Evolutionary conservation across 106 monocot genomes (phyloP).

Genomic region (Agapanthus africanus): DNA sequence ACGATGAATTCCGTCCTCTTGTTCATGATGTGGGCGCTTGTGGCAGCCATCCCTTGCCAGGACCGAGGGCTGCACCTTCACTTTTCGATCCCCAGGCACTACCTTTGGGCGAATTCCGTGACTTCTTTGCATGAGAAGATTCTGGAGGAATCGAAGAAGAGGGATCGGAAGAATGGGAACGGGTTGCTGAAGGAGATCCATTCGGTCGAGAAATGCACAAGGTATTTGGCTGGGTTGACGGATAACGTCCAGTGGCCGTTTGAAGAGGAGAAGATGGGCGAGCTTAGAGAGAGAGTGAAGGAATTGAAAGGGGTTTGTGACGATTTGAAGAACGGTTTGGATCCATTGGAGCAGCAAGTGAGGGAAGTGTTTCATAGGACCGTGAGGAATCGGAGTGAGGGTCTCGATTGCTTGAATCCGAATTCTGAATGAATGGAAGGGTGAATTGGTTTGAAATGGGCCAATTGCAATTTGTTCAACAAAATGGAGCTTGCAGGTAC

Average conservation of each 20-base stretch:
- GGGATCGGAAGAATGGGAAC: constrained; percentile 34
- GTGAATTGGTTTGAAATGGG: neutral
- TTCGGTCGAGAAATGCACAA: constrained; percentile 28
- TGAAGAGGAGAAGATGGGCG: constrained; percentile 26
- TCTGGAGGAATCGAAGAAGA: constrained; percentile 53
- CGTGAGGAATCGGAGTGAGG: constrained; percentile 48
- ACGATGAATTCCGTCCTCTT: constrained; percentile 47
- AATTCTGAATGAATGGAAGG: constrained; percentile 21
- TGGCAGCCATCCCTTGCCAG: constrained; percentile 66
- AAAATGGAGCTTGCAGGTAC: neutral
- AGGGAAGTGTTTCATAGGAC: constrained; percentile 73
- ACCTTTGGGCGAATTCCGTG: constrained; percentile 41
- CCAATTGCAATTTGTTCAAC: neutral
- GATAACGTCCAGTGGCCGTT: constrained; percentile 21
- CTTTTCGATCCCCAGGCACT: constrained; percentile 37
- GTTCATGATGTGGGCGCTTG: constrained; percentile 54
- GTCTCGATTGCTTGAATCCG: constrained; percentile 40
- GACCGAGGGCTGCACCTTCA: constrained; percentile 44
- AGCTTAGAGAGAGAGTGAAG: constrained; percentile 20
- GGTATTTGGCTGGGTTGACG: constrained; percentile 26
- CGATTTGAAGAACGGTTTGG: constrained; percentile 40
- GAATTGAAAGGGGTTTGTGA: constrained; percentile 32
- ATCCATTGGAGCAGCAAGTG: constrained; percentile 47
- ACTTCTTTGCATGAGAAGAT: constrained; percentile 44
- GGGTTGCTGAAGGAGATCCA: constrained; percentile 64